Percentiles rank a stretch among this genome's conserved stretches.
These are phyloP conservation scores for Peterozyma xylosa DNA, from an alignment of 805 yeast species.

Conservation along the genomic window DNA sequence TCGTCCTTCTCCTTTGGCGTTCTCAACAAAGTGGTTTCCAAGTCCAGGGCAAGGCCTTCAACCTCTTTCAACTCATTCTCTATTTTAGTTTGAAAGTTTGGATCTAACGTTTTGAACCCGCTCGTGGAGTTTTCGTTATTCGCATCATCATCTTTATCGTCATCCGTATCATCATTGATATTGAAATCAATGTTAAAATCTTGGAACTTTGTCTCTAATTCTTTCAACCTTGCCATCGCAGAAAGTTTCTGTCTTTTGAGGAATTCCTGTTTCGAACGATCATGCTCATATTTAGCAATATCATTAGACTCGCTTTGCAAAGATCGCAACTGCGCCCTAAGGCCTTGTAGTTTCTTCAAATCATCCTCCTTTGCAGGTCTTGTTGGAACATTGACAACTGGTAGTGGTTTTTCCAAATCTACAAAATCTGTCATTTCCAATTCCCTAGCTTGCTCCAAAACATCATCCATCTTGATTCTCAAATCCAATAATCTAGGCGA, in stretches of 20 bases:
- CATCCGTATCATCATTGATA: slow-evolving; percentile 16
- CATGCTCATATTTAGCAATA: slow-evolving; percentile 56
- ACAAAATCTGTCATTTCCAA: slow-evolving; percentile 81
- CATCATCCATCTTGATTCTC: slow-evolving; percentile 76
- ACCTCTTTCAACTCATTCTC: slow-evolving; percentile 34
- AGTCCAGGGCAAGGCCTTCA: slow-evolving; percentile 29
- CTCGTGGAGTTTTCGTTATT: slow-evolving; percentile 13
- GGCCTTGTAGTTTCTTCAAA: slow-evolving; percentile 42
- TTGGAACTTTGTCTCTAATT: slow-evolving; percentile 59
- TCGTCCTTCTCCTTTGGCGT: slow-evolving; percentile 11
- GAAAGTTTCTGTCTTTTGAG: slow-evolving; percentile 52
- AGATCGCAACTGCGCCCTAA: slow-evolving; percentile 50
- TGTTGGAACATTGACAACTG: slow-evolving; percentile 22
- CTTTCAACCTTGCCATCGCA: slow-evolving; percentile 66
- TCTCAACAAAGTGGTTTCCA: slow-evolving; percentile 28
- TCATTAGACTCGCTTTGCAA: slow-evolving; percentile 73
- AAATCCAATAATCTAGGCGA: slow-evolving; percentile 66
- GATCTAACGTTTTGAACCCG: slow-evolving; percentile 6
- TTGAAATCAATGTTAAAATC: slow-evolving; percentile 55
- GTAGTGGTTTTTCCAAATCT: slow-evolving; percentile 25
- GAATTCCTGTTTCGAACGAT: slow-evolving; percentile 39
- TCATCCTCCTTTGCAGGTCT: slow-evolving; percentile 41
- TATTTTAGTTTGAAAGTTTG: slow-evolving; percentile 17
- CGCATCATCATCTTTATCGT: slow-evolving; percentile 12
- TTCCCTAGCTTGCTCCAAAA: slow-evolving; percentile 79